Evolutionary conservation across 257 asterid species (phyloP), one percentile per base, ranked within the genome.

Genomic region (Lycium ferocissimum): DNA sequence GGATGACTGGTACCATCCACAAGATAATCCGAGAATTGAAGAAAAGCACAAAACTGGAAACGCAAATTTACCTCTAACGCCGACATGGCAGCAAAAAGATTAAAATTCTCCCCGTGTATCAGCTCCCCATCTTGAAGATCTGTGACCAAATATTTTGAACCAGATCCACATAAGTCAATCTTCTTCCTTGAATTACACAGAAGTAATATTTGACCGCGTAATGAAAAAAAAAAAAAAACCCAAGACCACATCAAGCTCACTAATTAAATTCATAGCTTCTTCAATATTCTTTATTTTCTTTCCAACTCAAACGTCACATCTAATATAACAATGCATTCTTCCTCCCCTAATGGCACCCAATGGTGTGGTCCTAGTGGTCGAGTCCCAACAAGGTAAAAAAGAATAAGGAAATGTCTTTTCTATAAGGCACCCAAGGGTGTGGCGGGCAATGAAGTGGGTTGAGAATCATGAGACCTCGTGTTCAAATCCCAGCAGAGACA

Each of bases 51-150:
- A 82, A 75, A 86, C 43, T 59, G 62, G 69, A 51, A 37, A 80
- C 20, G 65, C 49, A 85, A 69, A 62, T 85, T 91, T 93, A 97
- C 99, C 99, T 97, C 99, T 89, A 97, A 91, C 20, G 99, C 98
- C 67, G 99, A 95, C 99, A 97, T 95, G 90, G 99, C 99, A 2
- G 99, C 98, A 87, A 94, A 95, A 85, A 95, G 94, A 88, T 97
- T 95, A 89, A 97, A 97, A 87, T 92, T 93, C 26, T 92, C 97
- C 80, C 98, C 98, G 82, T 83, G 91, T 84, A 97, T 94, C 86
- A 97, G 97, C 89, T 97, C 98, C 83, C 95, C 98, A 85, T 85
- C 94, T 86, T 66, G 93, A 86, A 97, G 97, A 93, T 95, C 99
- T 97, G 94, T 61, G 69, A 76, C 83, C 83, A 91, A 84, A 85